Evolutionary conservation across 176 grass and related monocot species (phyloP), one percentile per base, ranked within the genome.

Genomic region (Chloris gayana): DNA sequence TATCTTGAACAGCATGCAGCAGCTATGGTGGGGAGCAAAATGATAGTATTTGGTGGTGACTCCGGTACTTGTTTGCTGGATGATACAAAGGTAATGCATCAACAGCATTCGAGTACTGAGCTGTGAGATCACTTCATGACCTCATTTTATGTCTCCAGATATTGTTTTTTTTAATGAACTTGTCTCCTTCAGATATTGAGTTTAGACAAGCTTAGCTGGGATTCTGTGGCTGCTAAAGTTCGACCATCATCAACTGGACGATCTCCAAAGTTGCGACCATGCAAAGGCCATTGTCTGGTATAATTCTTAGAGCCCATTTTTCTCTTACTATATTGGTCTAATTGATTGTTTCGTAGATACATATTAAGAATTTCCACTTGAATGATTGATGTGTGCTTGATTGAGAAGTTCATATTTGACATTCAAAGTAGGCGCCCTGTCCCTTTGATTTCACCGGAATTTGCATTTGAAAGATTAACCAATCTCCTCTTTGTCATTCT

Each of bases 211-310:
- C 84, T 99, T 91, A 86, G 75, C 63, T 99, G 96, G 96, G 81
- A 86, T 63, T 81, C 82, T 32, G 81, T 91, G 70, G 79, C 82
- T 84, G 82, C 90, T 32, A 98, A 87, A 84, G 82, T 93, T 76
- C 84, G 75, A 49, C 76, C 72, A 83, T 80, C 92, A 73, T 69
- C 76, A 71, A 85, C 59, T 84, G 90, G 90, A 25, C 45, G 42
- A 30, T 76, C 88, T 72, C 67, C 39, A 24, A 95, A 93, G 84
- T 87, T 99, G 74, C 90, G 82, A 66, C 75, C 92, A 18, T 99
- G 92, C 83, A 95, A 86, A 93, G 96, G 96, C 62, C 96, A 99
- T 83, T 93, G 92, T 69, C 68, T 99, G 96, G 96, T 99, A 86
- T 68, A 72, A 51, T 88, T 89, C 75, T 82, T 83, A 79, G 73